Conservation (phyloP, 306 rosid genomes). For the Oemleria cerasiformis region DNA sequence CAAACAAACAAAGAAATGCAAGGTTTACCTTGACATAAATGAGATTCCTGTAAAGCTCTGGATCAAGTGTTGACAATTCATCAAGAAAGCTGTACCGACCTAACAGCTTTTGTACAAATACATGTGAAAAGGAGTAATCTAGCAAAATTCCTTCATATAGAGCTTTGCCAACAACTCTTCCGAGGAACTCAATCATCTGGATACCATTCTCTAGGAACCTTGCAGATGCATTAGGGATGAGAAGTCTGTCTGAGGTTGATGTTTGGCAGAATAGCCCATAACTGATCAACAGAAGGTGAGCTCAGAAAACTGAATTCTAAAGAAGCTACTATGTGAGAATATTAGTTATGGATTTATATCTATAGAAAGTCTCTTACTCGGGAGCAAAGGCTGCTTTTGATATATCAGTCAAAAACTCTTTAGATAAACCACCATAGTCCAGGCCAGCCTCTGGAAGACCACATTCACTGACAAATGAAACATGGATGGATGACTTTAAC, state of each 20-base stretch:
- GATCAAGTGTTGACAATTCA: conserved; percentile 94
- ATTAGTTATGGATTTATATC: not conserved
- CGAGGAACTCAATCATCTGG: conserved; percentile 97
- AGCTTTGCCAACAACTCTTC: conserved; percentile 97
- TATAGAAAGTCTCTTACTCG: conserved; percentile 52
- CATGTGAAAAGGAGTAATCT: conserved; percentile 93
- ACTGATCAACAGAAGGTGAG: conserved; percentile 39
- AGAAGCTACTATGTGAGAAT: conserved; percentile 22
- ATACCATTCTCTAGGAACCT: conserved; percentile 83
- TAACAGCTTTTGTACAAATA: conserved; percentile 84
- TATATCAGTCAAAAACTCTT: conserved; percentile 89
- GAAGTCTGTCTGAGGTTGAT: conserved; percentile 79
- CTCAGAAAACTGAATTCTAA: conserved; percentile 20
- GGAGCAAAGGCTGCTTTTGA: conserved; percentile 88
- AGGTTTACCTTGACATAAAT: conserved; percentile 90
- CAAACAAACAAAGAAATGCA: not conserved
- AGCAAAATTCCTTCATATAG: conserved; percentile 95
- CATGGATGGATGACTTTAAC: conserved; percentile 87
- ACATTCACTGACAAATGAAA: conserved; percentile 96
- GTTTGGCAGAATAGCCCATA: conserved; percentile 91
- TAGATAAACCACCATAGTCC: conserved; percentile 97
- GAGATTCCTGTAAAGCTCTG: conserved; percentile 86
- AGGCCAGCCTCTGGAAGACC: conserved; percentile 98
- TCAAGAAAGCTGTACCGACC: conserved; percentile 97
- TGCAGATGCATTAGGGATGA: conserved; percentile 81